phyloP scores from a whole-genome alignment of 768 basidiomycete genomes.

The Auriscalpium microsporum region DNA sequence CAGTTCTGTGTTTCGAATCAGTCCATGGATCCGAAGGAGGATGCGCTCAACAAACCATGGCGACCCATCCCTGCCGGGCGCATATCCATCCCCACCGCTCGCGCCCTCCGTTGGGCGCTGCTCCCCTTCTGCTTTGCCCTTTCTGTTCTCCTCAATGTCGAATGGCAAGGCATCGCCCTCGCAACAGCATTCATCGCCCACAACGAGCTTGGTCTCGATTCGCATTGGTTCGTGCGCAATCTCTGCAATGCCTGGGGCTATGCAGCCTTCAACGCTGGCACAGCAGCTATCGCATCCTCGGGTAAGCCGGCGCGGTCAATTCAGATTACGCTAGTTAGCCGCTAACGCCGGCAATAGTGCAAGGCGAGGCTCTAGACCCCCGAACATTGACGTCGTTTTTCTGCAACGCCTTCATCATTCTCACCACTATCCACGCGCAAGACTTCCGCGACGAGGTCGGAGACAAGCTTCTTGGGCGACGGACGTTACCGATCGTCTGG shows the following conservation, averaged over 20 bases:
- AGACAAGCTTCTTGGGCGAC: constrained; percentile 15
- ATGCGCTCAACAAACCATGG: constrained; percentile 16
- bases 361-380: not conserved
- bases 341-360: not conserved
- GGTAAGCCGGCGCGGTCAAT: not conserved
- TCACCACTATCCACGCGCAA: constrained; percentile 21
- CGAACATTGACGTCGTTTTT: not conserved
- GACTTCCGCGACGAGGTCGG: constrained; percentile 21
- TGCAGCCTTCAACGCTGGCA: not conserved
- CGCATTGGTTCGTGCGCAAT: not conserved
- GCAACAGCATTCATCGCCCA: not conserved
- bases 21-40: constrained; percentile 15
- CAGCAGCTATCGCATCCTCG: not conserved
- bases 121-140: constrained; percentile 12
- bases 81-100: constrained; percentile 10
- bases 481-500: constrained; percentile 15
- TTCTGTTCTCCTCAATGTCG: not conserved
- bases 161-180: not conserved
- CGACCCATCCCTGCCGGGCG: constrained; percentile 17
- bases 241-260: not conserved
- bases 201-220: not conserved
- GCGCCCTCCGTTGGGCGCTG: constrained; percentile 13
- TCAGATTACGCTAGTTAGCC: not conserved
- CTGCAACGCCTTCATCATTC: constrained; percentile 15
- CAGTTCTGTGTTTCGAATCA: constrained; percentile 22